A percentile compares a stretch with the other conserved stretches of the same genome.
phyloP scores from a whole-genome alignment of 345 rosid genomes.

The Eutrema yunnanense region DNA sequence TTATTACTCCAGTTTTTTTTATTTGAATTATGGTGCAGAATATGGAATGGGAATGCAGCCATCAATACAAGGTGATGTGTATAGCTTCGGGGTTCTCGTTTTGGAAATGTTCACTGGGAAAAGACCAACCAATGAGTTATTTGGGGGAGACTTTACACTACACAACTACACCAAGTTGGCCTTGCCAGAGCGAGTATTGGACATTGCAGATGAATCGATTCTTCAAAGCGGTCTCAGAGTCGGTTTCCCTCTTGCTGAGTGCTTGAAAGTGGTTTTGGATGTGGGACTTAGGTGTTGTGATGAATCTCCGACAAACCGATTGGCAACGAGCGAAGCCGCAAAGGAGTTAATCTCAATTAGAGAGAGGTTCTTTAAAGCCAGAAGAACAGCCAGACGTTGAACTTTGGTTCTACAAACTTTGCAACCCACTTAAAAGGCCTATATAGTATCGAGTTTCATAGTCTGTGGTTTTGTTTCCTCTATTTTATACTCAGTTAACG shows the following conservation, averaged over 20 bases:
- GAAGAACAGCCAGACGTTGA: background rate
- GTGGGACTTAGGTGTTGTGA: slow-evolving; percentile 26
- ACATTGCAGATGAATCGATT: slow-evolving; percentile 5
- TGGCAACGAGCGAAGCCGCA: slow-evolving; percentile 5
- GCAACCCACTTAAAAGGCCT: background rate
- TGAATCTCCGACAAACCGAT: slow-evolving; percentile 1
- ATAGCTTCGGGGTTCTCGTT: background rate
- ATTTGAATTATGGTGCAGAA: background rate
- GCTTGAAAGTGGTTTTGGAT: background rate
- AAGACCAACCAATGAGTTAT: slow-evolving; percentile 23
- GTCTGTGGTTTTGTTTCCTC: background rate
- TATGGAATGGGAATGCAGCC: slow-evolving; percentile 33
- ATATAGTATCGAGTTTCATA: background rate
- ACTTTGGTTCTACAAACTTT: background rate
- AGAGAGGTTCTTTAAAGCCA: background rate
- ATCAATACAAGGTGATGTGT: slow-evolving; percentile 13
- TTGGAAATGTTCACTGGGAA: slow-evolving; percentile 4
- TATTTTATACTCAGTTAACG: background rate
- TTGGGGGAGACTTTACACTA: slow-evolving; percentile 12
- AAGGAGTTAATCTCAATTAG: slow-evolving; percentile 10
- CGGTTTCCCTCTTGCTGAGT: background rate
- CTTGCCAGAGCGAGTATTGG: background rate
- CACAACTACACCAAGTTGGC: slow-evolving; percentile 1
- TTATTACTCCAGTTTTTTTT: background rate
- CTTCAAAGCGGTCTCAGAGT: background rate